These are phyloP conservation scores for Stylosanthes scabra DNA, from an alignment of 331 rosid species.

Conservation along the genomic window DNA sequence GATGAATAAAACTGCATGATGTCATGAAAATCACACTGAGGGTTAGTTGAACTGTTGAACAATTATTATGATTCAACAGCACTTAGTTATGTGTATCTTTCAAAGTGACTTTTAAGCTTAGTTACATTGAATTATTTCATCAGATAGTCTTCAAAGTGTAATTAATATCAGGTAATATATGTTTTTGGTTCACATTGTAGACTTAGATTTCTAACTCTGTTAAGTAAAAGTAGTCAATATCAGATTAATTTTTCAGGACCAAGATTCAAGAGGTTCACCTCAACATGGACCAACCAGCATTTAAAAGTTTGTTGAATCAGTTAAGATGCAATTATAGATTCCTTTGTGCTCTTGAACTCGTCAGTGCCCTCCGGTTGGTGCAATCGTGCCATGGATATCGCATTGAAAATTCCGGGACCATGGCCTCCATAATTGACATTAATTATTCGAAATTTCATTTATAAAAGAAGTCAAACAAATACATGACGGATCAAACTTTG, in stretches of 20 bases:
- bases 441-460: background rate
- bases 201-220: slow-evolving; percentile 5
- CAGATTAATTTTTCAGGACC: background rate
- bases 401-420: slow-evolving; percentile 18
- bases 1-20: no score
- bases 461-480: background rate
- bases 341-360: background rate
- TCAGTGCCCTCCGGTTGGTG: slow-evolving; percentile 25
- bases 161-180: background rate
- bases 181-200: background rate
- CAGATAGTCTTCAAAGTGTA: background rate
- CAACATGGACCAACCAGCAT: no score
- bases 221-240: background rate
- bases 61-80: background rate
- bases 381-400: slow-evolving; percentile 7
- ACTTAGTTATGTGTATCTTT: slow-evolving; percentile 11
- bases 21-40: background rate
- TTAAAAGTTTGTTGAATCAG: slow-evolving; percentile 1
- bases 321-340: background rate
- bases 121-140: background rate
- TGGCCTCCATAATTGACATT: background rate
- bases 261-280: no score
- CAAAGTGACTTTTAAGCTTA: slow-evolving; percentile 15
- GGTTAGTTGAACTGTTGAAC: background rate
- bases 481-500: background rate